Evolutionary conservation across 2,329 filamentous ascomycete species (phyloP), one percentile per base, ranked within the genome.

Genomic region (Cytospora piceae): DNA sequence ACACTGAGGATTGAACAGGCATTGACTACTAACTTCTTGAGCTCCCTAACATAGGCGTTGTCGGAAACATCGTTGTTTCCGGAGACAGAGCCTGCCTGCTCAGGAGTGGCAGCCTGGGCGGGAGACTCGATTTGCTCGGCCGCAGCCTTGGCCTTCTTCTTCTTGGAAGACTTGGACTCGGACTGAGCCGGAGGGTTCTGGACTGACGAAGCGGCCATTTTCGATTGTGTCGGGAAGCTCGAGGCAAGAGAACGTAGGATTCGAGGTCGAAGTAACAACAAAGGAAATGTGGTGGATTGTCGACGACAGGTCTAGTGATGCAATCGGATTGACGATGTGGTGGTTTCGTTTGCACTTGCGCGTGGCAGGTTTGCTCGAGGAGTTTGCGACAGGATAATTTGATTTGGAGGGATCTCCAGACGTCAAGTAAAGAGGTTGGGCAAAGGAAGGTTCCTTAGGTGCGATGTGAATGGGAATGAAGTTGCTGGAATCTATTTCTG

Each of bases 11-110:
- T 17, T 34, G n/a, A 73, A 6, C 6, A 24, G 57, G 42, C 51
- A 12, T 9, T 39, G n/a, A n/a, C 46, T 49, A 76, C 88, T 76
- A 81, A 97, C 94, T 96, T 97, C 75, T 94, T 88, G 58, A 98
- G 84, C 77, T 98, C 94, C 76, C 89, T 93, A 75, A 97, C 85
- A 79, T 94, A 93, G 49, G 88, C 83, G 73, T 87, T 93, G 76
- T 97, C 94, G 68, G 81, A 82, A 69, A 77, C 74, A 67, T 87
- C 87, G 65, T 92, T 88, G 59, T 80, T 78, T 67, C 82, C 82
- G 64, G 80, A 74, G 34, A 83, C 77, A 9, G 81, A 79, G 69
- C 76, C 77, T 68, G 82, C 77, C 78, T 83, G 83, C 66, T 84
- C 82, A 62, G 81, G 76, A 64, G 83, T 80, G 66, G 79, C 74